Percentiles rank a stretch among this genome's conserved stretches.
These are phyloP conservation scores for Wickerhamiella slavikovae DNA, from an alignment of 805 yeast genomes.

Conservation along the genomic window DNA sequence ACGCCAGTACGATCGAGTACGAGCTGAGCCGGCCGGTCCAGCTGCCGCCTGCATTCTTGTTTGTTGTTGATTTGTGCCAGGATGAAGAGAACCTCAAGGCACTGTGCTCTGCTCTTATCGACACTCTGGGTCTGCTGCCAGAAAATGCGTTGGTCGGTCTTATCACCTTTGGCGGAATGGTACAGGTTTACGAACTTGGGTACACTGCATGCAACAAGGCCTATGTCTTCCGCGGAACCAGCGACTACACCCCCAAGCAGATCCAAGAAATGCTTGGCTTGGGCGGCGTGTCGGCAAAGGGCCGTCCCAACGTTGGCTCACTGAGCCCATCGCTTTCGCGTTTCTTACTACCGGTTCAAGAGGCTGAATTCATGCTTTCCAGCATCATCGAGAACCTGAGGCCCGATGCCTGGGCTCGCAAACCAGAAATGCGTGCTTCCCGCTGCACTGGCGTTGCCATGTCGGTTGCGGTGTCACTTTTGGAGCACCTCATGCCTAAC, in stretches of 20 bases:
- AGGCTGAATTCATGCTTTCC: slow-evolving; percentile 68
- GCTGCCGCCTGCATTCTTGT: slow-evolving; percentile 69
- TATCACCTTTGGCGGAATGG: slow-evolving; percentile 76
- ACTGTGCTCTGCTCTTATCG: slow-evolving; percentile 57
- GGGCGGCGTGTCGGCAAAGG: slow-evolving; percentile 3
- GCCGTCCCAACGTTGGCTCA: slow-evolving; percentile 9
- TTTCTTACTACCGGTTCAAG: slow-evolving; percentile 53
- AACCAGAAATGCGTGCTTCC: slow-evolving; percentile 54
- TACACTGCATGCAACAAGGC: slow-evolving; percentile 49
- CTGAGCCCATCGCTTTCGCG: slow-evolving; percentile 28
- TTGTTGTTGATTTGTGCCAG: slow-evolving; percentile 76
- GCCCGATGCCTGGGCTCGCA: slow-evolving; percentile 77
- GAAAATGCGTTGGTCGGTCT: slow-evolving; percentile 78
- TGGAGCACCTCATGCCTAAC: slow-evolving; percentile 67
- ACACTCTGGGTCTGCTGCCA: slow-evolving; percentile 54
- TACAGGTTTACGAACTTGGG: slow-evolving; percentile 70
- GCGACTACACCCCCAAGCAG: slow-evolving; percentile 44
- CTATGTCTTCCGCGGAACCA: slow-evolving; percentile 73
- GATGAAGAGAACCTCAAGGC: slow-evolving; percentile 73
- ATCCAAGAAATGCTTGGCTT: slow-evolving; percentile 43
- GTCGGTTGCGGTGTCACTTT: slow-evolving; percentile 59
- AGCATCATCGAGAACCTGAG: slow-evolving; percentile 57
- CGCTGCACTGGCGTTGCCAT: slow-evolving; percentile 90
- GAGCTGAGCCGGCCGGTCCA: slow-evolving; percentile 61
- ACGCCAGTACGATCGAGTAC: slow-evolving; percentile 66